Evolutionary conservation across 257 asterid genomes (phyloP).

Genomic region (Paulownia fortunei): DNA sequence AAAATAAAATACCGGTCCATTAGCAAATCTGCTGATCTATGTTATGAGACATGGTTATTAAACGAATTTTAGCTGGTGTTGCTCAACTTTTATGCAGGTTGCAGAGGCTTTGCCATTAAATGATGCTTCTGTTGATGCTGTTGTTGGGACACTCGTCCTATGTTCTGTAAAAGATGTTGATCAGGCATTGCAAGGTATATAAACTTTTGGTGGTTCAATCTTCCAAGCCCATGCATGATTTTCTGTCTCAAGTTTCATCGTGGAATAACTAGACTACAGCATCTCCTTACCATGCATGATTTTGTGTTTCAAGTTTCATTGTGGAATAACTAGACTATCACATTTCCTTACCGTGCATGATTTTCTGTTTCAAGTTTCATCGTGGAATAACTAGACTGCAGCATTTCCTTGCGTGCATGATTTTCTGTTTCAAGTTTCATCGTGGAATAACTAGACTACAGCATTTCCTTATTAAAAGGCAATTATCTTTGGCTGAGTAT

Average conservation of each 20-base stretch:
- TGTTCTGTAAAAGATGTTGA: slow-evolving; percentile 89
- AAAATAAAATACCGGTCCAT: neutral
- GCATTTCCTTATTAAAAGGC: neutral
- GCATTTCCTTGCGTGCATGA: too few relatives aligned
- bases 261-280: neutral
- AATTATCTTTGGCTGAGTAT: neutral
- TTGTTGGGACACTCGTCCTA: slow-evolving; percentile 84
- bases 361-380: too few relatives aligned
- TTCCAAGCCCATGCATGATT: neutral
- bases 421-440: too few relatives aligned
- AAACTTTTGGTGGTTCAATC: neutral
- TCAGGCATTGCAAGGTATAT: slow-evolving; percentile 68
- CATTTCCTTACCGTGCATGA: too few relatives aligned
- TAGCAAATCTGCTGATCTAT: neutral
- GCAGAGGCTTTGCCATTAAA: slow-evolving; percentile 80
- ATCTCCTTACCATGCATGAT: too few relatives aligned
- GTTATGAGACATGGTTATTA: neutral
- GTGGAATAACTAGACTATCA: too few relatives aligned
- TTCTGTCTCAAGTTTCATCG: neutral
- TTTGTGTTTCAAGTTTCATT: too few relatives aligned
- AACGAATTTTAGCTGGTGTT: neutral
- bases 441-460: too few relatives aligned
- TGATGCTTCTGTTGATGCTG: slow-evolving; percentile 91
- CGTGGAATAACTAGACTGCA: too few relatives aligned
- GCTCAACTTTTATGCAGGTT: slow-evolving; percentile 54